Evolutionary conservation across 1,139 yeast species (phyloP), one percentile per base, ranked within the genome.

Genomic region (Scheffersomyces lignicola): DNA sequence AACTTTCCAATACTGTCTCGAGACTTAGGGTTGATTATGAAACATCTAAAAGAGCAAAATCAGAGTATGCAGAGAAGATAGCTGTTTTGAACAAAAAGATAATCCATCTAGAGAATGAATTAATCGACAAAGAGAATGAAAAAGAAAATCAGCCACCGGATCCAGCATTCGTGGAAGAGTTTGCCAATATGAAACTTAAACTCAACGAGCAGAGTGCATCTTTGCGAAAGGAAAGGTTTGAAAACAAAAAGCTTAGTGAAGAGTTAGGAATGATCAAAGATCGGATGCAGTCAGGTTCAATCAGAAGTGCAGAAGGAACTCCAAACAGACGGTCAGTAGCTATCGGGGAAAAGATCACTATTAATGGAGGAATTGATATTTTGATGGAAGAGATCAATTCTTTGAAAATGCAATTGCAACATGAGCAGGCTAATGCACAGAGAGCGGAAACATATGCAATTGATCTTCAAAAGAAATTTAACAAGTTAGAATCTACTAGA

Each of bases 231-330:
- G 81, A 78, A 43, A 65, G 67, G 34, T 74, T 77, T 33, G 83
- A 78, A 42, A 78, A 76, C 42, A 60, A 57, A 51, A 73, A 75
- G 43, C 53, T 82, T 28, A 58, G 64, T n/a, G 80, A 82, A 34
- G 87, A 83, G 41, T 48, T 82, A 36, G 67, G 71, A 22, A 60
- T 81, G 45, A 56, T 83, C 9, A 83, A 80, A 44, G 72, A 53
- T 24, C 56, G 71, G 35, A 52, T 63, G 7, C 43, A 44, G 28
- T 44, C 44, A 23, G 59, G 60, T 39, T 49, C 62, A 28, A 35
- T 49, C 34, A 45, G 38, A n/a, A 40, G 38, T 12, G 35, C 24
- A 14, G 56, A 50, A 27, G 42, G 50, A n/a, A 52, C 62, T 1
- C 58, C 60, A 31, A 42, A 31, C 15, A 40, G 42, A 25, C 48